Evolutionary conservation across 306 rosid species (phyloP).

Genomic region (Acmispon strigosus): DNA sequence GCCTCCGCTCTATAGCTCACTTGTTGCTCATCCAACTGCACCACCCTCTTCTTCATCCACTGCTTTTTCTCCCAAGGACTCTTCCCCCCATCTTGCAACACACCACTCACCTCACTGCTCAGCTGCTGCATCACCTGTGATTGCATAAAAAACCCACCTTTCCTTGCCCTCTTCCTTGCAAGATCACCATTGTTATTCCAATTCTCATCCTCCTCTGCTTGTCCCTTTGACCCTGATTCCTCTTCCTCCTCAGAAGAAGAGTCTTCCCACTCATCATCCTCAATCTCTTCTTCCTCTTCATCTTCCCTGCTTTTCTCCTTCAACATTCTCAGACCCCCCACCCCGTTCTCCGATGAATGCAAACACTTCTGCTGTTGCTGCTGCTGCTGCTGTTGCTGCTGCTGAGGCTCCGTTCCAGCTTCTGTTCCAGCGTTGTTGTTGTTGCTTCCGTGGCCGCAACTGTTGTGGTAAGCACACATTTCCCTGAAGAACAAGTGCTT

Average conservation of each 20-base stretch:
- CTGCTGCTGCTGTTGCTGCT: background rate
- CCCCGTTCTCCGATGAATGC: constrained; percentile 45
- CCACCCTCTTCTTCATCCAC: constrained; percentile 58
- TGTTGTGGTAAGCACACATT: constrained; percentile 97
- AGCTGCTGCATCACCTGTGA: constrained; percentile 35
- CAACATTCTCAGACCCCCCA: constrained; percentile 29
- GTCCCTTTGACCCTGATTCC: constrained; percentile 37
- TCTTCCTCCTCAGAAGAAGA: constrained; percentile 57
- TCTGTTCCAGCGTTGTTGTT: constrained; percentile 26
- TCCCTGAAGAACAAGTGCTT: constrained; percentile 90
- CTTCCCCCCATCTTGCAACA: constrained; percentile 58
- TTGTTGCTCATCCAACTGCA: constrained; percentile 63
- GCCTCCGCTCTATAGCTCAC: constrained; percentile 36
- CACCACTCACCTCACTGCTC: constrained; percentile 39
- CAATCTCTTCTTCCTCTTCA: constrained; percentile 44
- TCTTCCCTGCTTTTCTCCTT: constrained; percentile 40
- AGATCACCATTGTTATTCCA: background rate
- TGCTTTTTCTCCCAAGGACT: constrained; percentile 70
- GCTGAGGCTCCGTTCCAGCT: constrained; percentile 9
- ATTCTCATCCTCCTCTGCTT: constrained; percentile 49
- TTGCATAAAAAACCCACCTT: constrained; percentile 15
- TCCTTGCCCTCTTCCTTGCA: constrained; percentile 38
- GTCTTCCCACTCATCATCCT: constrained; percentile 52
- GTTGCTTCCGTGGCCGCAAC: constrained; percentile 52
- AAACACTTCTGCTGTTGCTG: constrained; percentile 34